These are phyloP conservation scores for bread wheat (Triticum aestivum) DNA, from an alignment of 176 grass and related monocot species.

Conservation along the genomic window IWGSC_CS_RefSeq_v2.1 NC_057805.1:424438405-424438904, in stretches of 20 bases:
- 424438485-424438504: background rate
- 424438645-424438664: background rate
- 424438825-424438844: too few species aligned
- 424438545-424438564: constrained; percentile 27
- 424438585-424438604: background rate
- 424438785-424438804: too few species aligned
- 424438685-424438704: background rate
- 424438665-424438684: background rate
- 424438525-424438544: background rate
- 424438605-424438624: constrained; percentile 28
- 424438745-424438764: too few species aligned
- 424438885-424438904: too few species aligned
- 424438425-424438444: constrained; percentile 18
- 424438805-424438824: too few species aligned
- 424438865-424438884: too few species aligned
- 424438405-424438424: background rate
- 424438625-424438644: background rate
- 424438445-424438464: background rate
- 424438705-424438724: background rate
- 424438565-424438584: background rate
- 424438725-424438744: too few species aligned
- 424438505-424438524: background rate
- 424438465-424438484: too few species aligned
- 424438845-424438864: too few species aligned
- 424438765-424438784: too few species aligned